A percentile compares a stretch with the other conserved stretches of the same genome.
Conservation (phyloP, 768 basidiomycete genomes). For the Lyophyllum atratum region DNA sequence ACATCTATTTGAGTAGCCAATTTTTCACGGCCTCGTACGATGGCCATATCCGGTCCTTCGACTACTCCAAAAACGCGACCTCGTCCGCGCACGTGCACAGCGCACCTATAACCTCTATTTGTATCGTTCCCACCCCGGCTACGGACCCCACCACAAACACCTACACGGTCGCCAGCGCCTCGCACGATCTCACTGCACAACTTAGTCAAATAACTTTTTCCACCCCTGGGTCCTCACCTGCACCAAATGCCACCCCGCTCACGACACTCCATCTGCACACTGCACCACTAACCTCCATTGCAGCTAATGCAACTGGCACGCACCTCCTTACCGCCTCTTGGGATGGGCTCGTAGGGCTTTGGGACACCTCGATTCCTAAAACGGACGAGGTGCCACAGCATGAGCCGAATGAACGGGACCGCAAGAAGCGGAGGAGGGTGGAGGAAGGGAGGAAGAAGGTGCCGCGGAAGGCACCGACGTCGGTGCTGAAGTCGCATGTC, state of each 20-base stretch:
- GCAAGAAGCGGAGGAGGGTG: slow-evolving; percentile 68
- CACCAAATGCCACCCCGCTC: slow-evolving; percentile 37
- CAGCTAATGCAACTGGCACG: slow-evolving; percentile 53
- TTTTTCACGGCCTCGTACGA: slow-evolving; percentile 85
- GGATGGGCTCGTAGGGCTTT: slow-evolving; percentile 86
- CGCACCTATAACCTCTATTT: slow-evolving; percentile 70
- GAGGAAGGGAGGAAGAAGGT: slow-evolving; percentile 44
- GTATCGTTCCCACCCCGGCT: slow-evolving; percentile 44
- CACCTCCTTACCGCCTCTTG: slow-evolving; percentile 83
- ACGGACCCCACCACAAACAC: slow-evolving; percentile 25
- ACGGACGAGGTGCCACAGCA: slow-evolving; percentile 64
- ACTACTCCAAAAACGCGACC: slow-evolving; percentile 62
- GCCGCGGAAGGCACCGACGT: slow-evolving; percentile 63
- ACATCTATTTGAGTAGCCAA: slow-evolving; percentile 41
- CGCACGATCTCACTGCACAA: slow-evolving; percentile 77
- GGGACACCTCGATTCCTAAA: slow-evolving; percentile 64
- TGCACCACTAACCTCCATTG: slow-evolving; percentile 72
- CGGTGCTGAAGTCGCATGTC: slow-evolving; percentile 82
- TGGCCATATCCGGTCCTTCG: slow-evolving; percentile 71
- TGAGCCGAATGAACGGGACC: slow-evolving; percentile 34
- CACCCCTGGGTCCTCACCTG: slow-evolving; percentile 7
- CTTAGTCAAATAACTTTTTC: slow-evolving; percentile 45
- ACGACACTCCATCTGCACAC: slow-evolving; percentile 86
- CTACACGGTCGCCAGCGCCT: slow-evolving; percentile 62
- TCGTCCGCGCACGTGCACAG: slow-evolving; percentile 53